Evolutionary conservation across 148 eudicot genomes (phyloP), one percentile per base, ranked within the genome.

Genomic region (Pharnaceum exiguum): DNA sequence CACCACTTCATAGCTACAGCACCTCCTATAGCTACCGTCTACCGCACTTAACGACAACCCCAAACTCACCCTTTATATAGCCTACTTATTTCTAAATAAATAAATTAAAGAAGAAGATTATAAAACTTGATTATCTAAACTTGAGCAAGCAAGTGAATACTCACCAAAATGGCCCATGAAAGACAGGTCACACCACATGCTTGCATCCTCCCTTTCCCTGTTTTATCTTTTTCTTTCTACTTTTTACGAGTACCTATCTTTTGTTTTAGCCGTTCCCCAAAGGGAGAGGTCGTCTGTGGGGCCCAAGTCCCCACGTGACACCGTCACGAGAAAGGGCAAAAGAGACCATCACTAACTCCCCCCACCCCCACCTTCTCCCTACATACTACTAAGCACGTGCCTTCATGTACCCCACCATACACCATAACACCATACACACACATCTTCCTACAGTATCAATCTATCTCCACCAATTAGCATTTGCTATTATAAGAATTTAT

Each of bases 271-370:
- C 51, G 12, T 46, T 8, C 51, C 51, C 51, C 51, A 9, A 21
- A 21, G 6, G 11, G 24, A 22, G 51, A 28, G 51, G 51, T 46
- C 23, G 12, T n/a, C 5, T 0, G 28, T 46, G 19, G 32, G 32
- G 10, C 30, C 47, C 18, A 56, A 21, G 8, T 0, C 2, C 32
- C 47, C 60, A 56, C 60, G 60, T 56, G 60, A 56, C 46, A 56
- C 47, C 60, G 47, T 38, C 46, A 56, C 46, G 45, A 38, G 39
- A 35, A 54, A 54, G 58, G 36, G 58, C 7, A 55, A 55, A 15
- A 56, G 2, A 11, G 22, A n/a, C n/a, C n/a, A n/a, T 56, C 31
- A 40, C 2, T 10, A 4, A 10, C 8, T 22, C 51, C 48, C 29
- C 3, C 44, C 60, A 56, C 60, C 47, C 42, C 36, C 47, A 35